A percentile compares a stretch with the other conserved stretches of the same genome.
Conservation (phyloP, 768 basidiomycete species). For the Psilocybe cyanescens region DNA sequence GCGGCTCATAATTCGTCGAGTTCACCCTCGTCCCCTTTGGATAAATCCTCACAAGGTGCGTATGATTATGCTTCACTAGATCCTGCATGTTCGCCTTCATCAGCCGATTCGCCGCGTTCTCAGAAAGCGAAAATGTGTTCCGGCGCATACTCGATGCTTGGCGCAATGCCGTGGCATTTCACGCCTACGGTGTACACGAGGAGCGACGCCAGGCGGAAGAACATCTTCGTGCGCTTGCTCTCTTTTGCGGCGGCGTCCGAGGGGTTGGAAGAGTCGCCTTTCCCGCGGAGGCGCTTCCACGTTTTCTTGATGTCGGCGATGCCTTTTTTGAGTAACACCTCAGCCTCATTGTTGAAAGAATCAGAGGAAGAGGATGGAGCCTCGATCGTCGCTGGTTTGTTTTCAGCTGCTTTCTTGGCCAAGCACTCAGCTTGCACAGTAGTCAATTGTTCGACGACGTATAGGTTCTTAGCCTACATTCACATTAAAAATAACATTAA, state of each 20-base stretch:
- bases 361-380: constrained; percentile 22
- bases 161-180: constrained; percentile 90
- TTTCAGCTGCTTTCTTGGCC: constrained; percentile 44
- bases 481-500: neutral
- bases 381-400: constrained; percentile 61
- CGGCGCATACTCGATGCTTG: constrained; percentile 81
- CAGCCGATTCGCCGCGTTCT: constrained; percentile 77
- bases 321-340: constrained; percentile 21
- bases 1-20: constrained; percentile 88
- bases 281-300: constrained; percentile 30
- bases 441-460: constrained; percentile 77
- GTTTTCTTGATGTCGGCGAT: constrained; percentile 24
- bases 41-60: constrained; percentile 84
- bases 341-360: constrained; percentile 21
- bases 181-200: constrained; percentile 96
- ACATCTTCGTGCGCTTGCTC: constrained; percentile 63
- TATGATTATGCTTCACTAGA: constrained; percentile 85
- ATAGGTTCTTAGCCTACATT: constrained; percentile 37
- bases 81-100: constrained; percentile 69
- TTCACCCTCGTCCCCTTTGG: constrained; percentile 82
- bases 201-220: constrained; percentile 68
- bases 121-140: constrained; percentile 93
- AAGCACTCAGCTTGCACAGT: constrained; percentile 64
- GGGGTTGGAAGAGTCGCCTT: constrained; percentile 2
- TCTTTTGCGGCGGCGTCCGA: neutral